Conservation (phyloP, 805 yeast genomes). For the Wickerhamiella brachini region DNA sequence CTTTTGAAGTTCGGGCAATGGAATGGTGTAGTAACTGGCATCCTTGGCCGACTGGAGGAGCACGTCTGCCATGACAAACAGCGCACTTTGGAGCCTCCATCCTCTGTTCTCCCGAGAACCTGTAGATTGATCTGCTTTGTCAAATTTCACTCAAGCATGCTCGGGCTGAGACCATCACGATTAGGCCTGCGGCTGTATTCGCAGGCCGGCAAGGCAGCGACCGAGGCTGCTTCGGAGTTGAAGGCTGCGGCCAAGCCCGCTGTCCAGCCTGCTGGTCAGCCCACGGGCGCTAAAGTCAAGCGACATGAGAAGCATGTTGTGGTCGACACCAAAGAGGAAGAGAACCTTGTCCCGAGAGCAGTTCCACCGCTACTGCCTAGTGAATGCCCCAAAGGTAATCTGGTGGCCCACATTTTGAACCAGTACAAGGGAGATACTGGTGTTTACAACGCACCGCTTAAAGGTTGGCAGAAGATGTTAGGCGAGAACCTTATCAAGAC, state of each 20-base stretch:
- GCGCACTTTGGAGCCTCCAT: not conserved
- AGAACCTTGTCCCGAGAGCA: conserved; percentile 13
- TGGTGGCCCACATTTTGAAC: conserved; percentile 19
- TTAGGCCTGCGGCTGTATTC: not conserved
- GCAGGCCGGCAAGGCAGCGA: not conserved
- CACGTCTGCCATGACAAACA: not conserved
- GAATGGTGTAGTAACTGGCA: conserved; percentile 36
- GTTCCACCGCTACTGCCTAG: conserved; percentile 14
- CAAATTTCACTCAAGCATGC: not conserved
- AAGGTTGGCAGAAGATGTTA: conserved; percentile 22
- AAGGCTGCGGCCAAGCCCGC: too few species aligned
- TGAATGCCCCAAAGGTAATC: conserved; percentile 16
- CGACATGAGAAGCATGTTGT: conserved; percentile 17
- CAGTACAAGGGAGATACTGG: conserved; percentile 21
- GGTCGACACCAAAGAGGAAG: conserved; percentile 14
- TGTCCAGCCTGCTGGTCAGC: not conserved
- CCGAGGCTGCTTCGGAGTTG: not conserved
- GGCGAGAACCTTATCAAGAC: conserved; percentile 24
- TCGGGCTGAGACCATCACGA: not conserved
- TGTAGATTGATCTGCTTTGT: not conserved
- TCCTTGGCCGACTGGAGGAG: conserved; percentile 37
- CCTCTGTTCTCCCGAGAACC: too few species aligned
- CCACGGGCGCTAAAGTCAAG: conserved; percentile 2
- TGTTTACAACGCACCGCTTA: conserved; percentile 13
- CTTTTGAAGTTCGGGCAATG: conserved; percentile 34